Percentiles rank a stretch among this genome's conserved stretches.
Evolutionary conservation across 352 stramenopile genomes (phyloP).

Genomic region (Globisporangium paddicum): DNA sequence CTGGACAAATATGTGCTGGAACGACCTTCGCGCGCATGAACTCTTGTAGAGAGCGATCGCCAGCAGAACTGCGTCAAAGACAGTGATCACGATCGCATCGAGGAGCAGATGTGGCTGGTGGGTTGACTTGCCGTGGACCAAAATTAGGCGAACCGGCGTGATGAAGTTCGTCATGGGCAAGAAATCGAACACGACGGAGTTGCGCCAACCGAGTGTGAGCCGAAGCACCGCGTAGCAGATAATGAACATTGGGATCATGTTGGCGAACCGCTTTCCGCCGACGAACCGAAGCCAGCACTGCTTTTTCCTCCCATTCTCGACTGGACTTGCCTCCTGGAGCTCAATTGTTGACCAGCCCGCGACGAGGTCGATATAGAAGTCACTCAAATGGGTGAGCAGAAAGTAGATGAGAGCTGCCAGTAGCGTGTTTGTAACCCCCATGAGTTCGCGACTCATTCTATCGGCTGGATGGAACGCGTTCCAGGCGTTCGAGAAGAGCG

Average conservation of each 20-base stretch:
- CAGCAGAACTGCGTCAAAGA: constrained; percentile 21
- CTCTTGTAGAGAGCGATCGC: constrained; percentile 19
- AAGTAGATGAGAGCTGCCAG: constrained; percentile 24
- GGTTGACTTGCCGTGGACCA: constrained; percentile 11
- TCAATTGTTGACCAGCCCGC: constrained; percentile 9
- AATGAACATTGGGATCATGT: constrained; percentile 10
- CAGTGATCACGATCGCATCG: constrained; percentile 20
- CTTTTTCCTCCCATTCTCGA: not conserved
- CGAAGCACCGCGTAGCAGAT: constrained; percentile 24
- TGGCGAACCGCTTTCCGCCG: constrained; percentile 6
- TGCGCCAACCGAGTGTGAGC: constrained; percentile 20
- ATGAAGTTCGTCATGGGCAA: constrained; percentile 35
- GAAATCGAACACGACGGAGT: constrained; percentile 34
- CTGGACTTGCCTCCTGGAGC: not conserved
- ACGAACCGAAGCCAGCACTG: constrained; percentile 6
- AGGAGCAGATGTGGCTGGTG: constrained; percentile 10
- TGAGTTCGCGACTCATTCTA: constrained; percentile 15
- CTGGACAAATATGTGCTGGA: constrained; percentile 29
- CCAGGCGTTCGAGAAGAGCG: constrained; percentile 16
- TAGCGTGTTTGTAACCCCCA: constrained; percentile 23
- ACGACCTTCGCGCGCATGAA: constrained; percentile 21
- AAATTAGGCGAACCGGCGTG: constrained; percentile 20
- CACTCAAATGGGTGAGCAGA: constrained; percentile 25
- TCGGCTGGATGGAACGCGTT: constrained; percentile 9
- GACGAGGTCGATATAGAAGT: constrained; percentile 22